Conservation (phyloP, 805 yeast genomes). For the Nadsonia fulvescens region DNA sequence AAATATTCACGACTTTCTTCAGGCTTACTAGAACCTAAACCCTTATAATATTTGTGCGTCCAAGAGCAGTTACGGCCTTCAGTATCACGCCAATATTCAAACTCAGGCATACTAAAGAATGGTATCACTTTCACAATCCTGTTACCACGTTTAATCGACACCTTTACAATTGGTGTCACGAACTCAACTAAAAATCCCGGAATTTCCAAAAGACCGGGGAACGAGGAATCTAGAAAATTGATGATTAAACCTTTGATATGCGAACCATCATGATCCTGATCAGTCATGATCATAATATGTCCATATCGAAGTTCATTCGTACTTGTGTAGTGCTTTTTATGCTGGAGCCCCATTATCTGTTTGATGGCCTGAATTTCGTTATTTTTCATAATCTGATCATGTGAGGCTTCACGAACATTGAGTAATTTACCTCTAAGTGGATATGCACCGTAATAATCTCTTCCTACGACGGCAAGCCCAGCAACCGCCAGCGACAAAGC, state of each 20-base stretch:
- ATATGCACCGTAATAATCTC: conserved; percentile 88
- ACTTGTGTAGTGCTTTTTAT: conserved; percentile 65
- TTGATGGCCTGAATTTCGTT: conserved; percentile 90
- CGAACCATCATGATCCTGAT: conserved; percentile 98
- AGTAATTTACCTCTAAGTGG: conserved; percentile 90
- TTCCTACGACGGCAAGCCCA: conserved; percentile 86
- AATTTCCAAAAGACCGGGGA: conserved; percentile 78
- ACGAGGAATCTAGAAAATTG: conserved; percentile 80
- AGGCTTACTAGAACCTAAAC: conserved; percentile 87
- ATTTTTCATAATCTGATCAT: conserved; percentile 87
- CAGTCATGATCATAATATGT: conserved; percentile 97
- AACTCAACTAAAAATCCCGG: conserved; percentile 90
- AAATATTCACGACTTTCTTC: conserved; percentile 80
- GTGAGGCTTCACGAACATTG: conserved; percentile 90
- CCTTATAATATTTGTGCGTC: conserved; percentile 92
- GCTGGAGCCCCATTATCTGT: conserved; percentile 89
- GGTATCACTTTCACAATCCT: conserved; percentile 32
- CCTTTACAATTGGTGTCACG: conserved; percentile 91
- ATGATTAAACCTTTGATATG: conserved; percentile 93
- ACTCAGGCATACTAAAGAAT: conserved; percentile 91
- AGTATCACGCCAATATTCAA: conserved; percentile 77
- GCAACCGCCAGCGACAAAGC: conserved; percentile 84
- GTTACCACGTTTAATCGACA: conserved; percentile 42
- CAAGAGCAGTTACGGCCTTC: conserved; percentile 63
- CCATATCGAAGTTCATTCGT: conserved; percentile 74